Conservation (phyloP, 2,329 filamentous ascomycete genomes). For the Fusarium duplospermum region DNA sequence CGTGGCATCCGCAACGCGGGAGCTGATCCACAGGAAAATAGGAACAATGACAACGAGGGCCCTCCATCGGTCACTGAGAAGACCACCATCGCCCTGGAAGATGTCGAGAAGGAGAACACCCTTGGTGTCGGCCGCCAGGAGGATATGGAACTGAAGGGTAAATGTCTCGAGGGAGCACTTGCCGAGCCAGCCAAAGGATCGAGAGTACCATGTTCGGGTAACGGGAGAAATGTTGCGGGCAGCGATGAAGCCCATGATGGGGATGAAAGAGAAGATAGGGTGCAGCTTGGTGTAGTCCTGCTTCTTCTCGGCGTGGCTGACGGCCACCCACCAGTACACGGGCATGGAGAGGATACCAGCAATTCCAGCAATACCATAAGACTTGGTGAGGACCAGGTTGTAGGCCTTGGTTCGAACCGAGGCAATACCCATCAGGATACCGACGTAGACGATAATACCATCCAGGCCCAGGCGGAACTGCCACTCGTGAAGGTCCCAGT, state of each 20-base stretch:
- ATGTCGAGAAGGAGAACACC: slow-evolving; percentile 50
- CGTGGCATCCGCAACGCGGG: slow-evolving; percentile 31
- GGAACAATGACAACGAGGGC: slow-evolving; percentile 42
- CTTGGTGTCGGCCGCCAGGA: slow-evolving; percentile 68
- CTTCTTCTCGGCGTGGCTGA: slow-evolving; percentile 34
- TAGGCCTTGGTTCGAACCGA: slow-evolving; percentile 33
- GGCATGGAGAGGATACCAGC: slow-evolving; percentile 37
- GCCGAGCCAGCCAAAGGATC: slow-evolving; percentile 64
- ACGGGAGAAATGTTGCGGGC: slow-evolving; percentile 58
- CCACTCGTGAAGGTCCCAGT: slow-evolving; percentile 61
- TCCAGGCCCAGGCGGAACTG: slow-evolving; percentile 64
- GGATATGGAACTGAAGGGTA: slow-evolving; percentile 70
- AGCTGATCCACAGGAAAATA: slow-evolving; percentile 44
- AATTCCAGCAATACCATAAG: slow-evolving; percentile 30
- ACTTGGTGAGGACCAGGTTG: slow-evolving; percentile 35
- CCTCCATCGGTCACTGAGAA: slow-evolving; percentile 41
- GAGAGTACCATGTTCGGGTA: slow-evolving; percentile 45
- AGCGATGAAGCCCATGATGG: slow-evolving; percentile 63
- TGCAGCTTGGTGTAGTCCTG: slow-evolving; percentile 61
- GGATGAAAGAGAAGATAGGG: slow-evolving; percentile 65
- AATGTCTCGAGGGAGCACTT: slow-evolving; percentile 68
- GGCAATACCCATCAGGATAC: slow-evolving; percentile 57
- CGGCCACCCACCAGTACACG: slow-evolving; percentile 49
- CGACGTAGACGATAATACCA: slow-evolving; percentile 66
- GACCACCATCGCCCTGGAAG: slow-evolving; percentile 32